Evolutionary conservation across 2,329 filamentous ascomycete genomes (phyloP), one percentile per base, ranked within the genome.

Genomic region (Phyllosticta paracitricarpa): DNA sequence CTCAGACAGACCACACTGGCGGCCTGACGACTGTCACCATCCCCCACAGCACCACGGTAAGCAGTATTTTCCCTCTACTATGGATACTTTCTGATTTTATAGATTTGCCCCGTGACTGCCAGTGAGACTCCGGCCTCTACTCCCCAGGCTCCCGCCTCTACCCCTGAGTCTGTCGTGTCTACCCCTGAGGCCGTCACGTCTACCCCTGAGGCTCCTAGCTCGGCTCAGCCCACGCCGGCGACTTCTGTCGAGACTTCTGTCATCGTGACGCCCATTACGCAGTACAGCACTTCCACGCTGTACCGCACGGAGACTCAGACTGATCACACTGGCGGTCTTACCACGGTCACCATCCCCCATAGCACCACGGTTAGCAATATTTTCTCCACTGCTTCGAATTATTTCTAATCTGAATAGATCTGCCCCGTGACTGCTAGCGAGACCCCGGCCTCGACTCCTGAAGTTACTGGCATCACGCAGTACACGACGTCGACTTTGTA

Each of bases 231-330:
- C 19, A 22, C 19, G 19, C 19, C 19, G 19, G 19, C 19, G 19
- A 22, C 19, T 22, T 22, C 19, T 22, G 19, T 22, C 1, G 19
- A 22, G 19, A 22, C 19, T 22, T 30, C 28, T 30, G 28, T 30
- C 28, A 30, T 6, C 28, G 12, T n/a, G 6, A 30, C 28, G 6
- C 22, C 25, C 22, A 24, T 54, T 35, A 57, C 55, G 24, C 51
- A 62, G 60, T 58, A 33, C 51, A 62, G 51, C 12, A 62, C 60
- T 12, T 62, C 60, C 26, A 62, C 60, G 26, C 51, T 62, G 56
- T 62, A 58, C 56, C 54, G 51, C 51, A 58, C 56, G 19, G 48
- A 33, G 24, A 51, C 56, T 25, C 58, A 56, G 3, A 26, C 35
- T n/a, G 60, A 62, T 14, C n/a, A 33, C 8, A 58, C 56, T 8